A percentile compares a stretch with the other conserved stretches of the same genome.
These are phyloP conservation scores for Arxiozyma heterogenica DNA, from an alignment of 1,139 yeast genomes.

Conservation along the genomic window DNA sequence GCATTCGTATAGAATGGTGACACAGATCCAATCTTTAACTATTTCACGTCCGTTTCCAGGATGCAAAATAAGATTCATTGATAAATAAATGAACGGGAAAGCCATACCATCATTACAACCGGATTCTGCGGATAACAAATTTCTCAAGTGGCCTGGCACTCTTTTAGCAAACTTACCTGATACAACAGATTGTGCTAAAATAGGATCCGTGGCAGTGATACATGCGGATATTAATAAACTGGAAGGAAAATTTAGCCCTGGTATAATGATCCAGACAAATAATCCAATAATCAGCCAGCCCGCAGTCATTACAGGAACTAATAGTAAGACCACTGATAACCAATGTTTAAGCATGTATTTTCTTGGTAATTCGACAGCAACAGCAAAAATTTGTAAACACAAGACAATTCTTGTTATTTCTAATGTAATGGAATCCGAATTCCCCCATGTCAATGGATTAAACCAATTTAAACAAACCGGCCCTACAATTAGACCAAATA, in stretches of 20 bases:
- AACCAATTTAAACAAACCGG: constrained; percentile 92
- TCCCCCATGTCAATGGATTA: constrained; percentile 84
- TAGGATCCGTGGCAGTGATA: constrained; percentile 96
- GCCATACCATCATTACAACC: constrained; percentile 99
- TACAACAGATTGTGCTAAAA: constrained; percentile 94
- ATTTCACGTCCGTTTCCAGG: constrained; percentile 57
- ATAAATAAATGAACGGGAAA: constrained; percentile 80
- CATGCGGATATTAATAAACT: constrained; percentile 83
- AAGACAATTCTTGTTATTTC: constrained; percentile 83
- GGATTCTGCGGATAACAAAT: constrained; percentile 82
- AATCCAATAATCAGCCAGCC: constrained; percentile 89
- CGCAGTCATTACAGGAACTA: constrained; percentile 86
- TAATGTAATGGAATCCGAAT: constrained; percentile 73
- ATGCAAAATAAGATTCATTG: constrained; percentile 59
- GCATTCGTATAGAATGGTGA: constrained; percentile 82
- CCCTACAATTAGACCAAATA: constrained; percentile 86
- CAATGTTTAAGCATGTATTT: constrained; percentile 89
- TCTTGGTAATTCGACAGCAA: constrained; percentile 91
- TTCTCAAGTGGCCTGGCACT: constrained; percentile 93
- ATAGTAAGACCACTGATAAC: constrained; percentile 66
- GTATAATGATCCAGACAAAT: constrained; percentile 77
- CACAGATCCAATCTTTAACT: constrained; percentile 74
- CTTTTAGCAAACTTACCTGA: constrained; percentile 97
- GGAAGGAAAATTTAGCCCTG: constrained; percentile 69
- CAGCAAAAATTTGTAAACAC: constrained; percentile 92